Evolutionary conservation across 768 basidiomycete species (phyloP).

Genomic region (Pleurotus eryngii): DNA sequence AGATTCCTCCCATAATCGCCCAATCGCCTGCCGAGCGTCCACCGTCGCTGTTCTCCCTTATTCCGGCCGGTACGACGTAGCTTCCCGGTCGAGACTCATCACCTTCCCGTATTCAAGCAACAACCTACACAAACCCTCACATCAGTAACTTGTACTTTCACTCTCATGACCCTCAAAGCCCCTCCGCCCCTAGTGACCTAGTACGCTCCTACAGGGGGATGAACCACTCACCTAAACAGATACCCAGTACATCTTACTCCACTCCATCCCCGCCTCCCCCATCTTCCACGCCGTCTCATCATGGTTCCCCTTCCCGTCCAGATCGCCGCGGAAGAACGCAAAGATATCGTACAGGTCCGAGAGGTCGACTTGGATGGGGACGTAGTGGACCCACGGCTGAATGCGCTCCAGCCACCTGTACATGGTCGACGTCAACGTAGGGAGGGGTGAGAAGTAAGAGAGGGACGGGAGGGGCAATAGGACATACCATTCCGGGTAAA

Average conservation of each 20-base stretch:
- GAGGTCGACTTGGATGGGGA: conserved; percentile 58
- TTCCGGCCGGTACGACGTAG: conserved; percentile 38
- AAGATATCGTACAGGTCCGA: conserved; percentile 62
- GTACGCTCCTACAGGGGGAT: neutral
- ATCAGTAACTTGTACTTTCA: no score
- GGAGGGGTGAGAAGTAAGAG: no score
- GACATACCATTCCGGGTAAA: conserved; percentile 64
- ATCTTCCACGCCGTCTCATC: conserved; percentile 55
- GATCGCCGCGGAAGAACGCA: conserved; percentile 61
- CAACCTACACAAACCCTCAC: conserved; percentile 20
- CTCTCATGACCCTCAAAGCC: no score
- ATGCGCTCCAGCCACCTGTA: conserved; percentile 49
- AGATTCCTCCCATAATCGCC: no score
- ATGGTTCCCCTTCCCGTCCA: conserved; percentile 47
- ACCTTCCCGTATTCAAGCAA: conserved; percentile 48
- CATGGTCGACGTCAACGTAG: neutral
- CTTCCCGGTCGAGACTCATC: conserved; percentile 37
- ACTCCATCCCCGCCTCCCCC: conserved; percentile 44
- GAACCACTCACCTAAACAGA: conserved; percentile 39
- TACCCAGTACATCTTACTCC: conserved; percentile 53
- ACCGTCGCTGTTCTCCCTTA: no score
- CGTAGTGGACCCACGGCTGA: conserved; percentile 68
- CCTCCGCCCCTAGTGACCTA: no score
- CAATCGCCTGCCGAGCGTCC: no score
- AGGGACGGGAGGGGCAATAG: neutral